Percentiles rank a stretch among this genome's conserved stretches.
These are phyloP conservation scores for Pulicaria dysenterica DNA, from an alignment of 129 eudicot species.

Conservation along the genomic window DNA sequence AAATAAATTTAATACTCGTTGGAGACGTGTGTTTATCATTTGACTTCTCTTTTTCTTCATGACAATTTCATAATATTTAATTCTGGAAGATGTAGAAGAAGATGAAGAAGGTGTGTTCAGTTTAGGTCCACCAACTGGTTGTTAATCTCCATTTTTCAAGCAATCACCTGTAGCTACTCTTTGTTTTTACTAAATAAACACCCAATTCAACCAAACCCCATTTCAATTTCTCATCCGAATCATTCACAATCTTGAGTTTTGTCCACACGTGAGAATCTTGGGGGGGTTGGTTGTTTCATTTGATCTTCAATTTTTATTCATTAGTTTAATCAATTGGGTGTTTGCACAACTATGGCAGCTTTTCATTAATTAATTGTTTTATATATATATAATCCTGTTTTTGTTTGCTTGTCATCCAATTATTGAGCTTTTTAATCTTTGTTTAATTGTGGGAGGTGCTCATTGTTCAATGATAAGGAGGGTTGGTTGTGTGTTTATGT, in stretches of 20 bases:
- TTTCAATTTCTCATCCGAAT: constrained; percentile 31
- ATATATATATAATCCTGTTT: constrained; percentile 26
- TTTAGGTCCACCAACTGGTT: constrained; percentile 98
- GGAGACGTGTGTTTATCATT: constrained; percentile 48
- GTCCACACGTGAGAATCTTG: constrained; percentile 55
- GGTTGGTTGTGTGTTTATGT: constrained; percentile 53
- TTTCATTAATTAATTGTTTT: constrained; percentile 14
- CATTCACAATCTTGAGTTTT: constrained; percentile 34
- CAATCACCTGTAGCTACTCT: constrained; percentile 41
- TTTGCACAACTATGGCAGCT: constrained; percentile 26
- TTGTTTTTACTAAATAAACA: constrained; percentile 25
- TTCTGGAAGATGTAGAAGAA: not conserved
- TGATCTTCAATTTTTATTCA: constrained; percentile 12
- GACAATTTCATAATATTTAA: not conserved
- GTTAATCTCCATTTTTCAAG: constrained; percentile 73
- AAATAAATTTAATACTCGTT: constrained; percentile 31
- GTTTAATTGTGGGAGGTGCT: constrained; percentile 50
- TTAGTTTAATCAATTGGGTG: constrained; percentile 29
- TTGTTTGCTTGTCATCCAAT: constrained; percentile 49
- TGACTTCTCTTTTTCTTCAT: constrained; percentile 42
- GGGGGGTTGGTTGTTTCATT: constrained; percentile 38
- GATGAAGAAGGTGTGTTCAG: constrained; percentile 27
- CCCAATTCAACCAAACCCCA: constrained; percentile 30
- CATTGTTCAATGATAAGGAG: constrained; percentile 71
- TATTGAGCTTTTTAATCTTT: constrained; percentile 39